A percentile compares a stretch with the other conserved stretches of the same genome.
These are phyloP conservation scores for Euphorbia lathyris DNA, from an alignment of 345 rosid genomes.

Conservation along the genomic window DNA sequence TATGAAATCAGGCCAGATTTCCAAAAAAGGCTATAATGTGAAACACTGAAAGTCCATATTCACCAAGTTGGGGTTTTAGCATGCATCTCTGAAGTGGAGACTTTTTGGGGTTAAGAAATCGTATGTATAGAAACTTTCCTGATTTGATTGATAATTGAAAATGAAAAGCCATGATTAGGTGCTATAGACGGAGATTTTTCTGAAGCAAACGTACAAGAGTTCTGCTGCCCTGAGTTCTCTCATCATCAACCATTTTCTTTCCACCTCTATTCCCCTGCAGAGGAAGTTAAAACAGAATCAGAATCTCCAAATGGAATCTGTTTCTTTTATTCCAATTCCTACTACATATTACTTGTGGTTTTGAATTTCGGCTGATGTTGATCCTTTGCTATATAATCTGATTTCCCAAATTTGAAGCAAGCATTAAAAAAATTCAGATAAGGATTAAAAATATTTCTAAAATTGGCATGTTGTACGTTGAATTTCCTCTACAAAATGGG, in stretches of 20 bases:
- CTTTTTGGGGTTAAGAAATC: not conserved
- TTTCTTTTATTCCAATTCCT: not conserved
- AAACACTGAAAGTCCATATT: not conserved
- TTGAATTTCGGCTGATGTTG: not conserved
- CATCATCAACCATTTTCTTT: slow-evolving; percentile 38
- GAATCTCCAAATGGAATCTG: not conserved
- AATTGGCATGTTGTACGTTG: too few relatives aligned
- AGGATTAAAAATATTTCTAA: too few relatives aligned
- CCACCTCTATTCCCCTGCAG: slow-evolving; percentile 58
- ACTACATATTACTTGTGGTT: not conserved
- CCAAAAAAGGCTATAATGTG: too few relatives aligned
- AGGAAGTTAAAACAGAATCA: not conserved
- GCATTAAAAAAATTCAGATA: not conserved
- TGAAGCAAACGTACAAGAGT: slow-evolving; percentile 62
- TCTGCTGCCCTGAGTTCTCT: slow-evolving; percentile 62
- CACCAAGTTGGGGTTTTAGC: not conserved
- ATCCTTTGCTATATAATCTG: not conserved
- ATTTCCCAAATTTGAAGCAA: not conserved
- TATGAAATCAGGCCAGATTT: not conserved
- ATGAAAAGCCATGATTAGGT: not conserved
- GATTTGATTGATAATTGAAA: too few relatives aligned
- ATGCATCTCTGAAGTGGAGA: not conserved
- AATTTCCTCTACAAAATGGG: too few relatives aligned
- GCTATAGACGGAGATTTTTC: slow-evolving; percentile 27
- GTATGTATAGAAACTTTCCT: too few relatives aligned